Base-by-base conservation (phyloP, 2,329 filamentous ascomycete genomes). In the Cladosporium velox region DNA sequence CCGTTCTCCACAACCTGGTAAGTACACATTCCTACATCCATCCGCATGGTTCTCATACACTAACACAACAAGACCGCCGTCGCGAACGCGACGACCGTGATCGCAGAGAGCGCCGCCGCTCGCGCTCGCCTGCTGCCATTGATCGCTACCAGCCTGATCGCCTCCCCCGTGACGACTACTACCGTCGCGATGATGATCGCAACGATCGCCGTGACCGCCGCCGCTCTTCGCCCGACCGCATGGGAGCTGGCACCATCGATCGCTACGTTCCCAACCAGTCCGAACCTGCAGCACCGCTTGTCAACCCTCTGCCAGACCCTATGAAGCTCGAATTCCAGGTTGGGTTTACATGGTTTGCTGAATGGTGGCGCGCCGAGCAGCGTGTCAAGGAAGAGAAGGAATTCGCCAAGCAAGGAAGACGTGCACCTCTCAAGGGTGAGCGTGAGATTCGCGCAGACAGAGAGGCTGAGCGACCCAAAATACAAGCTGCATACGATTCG, bases 341-440 rank as follows among this genome's bases (percentile, higher is more conserved):
- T 65, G 91, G 91, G 1, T 94, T 94, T 78, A 93, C 91, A 15
- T 94, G 90, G 77, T 94, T 92, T 72, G 89, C 91, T 21, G 91
- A 94, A 77, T 94, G 91, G 91, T 94, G 91, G 91, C 87, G 91
- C 67, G 83, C 89, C 70, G 92, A 93, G 71, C 90, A 93, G 76
- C 88, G 88, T 74, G 90, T 93, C 75, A 93, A 92, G 77, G 90
- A 93, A 60, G 91, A 93, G 68, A 90, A 89, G 73, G 91, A 94
- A 73, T 87, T 89, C 35, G 81, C 83, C 30, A 87, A 88, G 68
- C 89, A 87, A 51, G 91, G 91, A 32, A 86, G 89, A 41, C 85
- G 88, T 12, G 87, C 88, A 30, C 70, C 71, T 15, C 78, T 87
- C 4, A 87, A 89, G 67, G 88, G 87, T 24, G 81, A 88, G 54